These are phyloP conservation scores for Paxillus rubicundulus DNA, from an alignment of 768 basidiomycete species.

Conservation along the genomic window DNA sequence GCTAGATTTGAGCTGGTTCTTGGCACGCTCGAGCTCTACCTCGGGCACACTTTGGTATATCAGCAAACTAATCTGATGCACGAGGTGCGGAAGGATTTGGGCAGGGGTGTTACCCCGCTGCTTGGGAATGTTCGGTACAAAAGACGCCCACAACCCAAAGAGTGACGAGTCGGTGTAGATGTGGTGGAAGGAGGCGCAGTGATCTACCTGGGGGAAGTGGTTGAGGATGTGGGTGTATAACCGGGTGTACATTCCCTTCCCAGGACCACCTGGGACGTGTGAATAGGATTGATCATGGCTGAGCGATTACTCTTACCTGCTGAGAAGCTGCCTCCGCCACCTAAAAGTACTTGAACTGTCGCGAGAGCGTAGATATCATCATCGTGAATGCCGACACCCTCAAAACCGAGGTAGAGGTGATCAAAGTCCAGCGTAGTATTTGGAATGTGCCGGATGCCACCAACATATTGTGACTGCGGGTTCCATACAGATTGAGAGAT, in stretches of 20 bases:
- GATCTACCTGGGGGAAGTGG: constrained; percentile 89
- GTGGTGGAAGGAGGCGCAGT: constrained; percentile 96
- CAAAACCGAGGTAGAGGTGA: constrained; percentile 90
- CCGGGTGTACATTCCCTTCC: constrained; percentile 99
- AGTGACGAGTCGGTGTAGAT: constrained; percentile 93
- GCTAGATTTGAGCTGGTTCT: constrained; percentile 92
- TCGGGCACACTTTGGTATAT: constrained; percentile 66
- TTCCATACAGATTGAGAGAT: constrained; percentile 13
- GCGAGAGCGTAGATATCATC: constrained; percentile 92
- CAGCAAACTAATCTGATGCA: constrained; percentile 82
- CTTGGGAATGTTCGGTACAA: constrained; percentile 62
- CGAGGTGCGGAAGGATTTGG: constrained; percentile 79
- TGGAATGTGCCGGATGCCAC: constrained; percentile 73
- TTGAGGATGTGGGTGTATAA: constrained; percentile 96
- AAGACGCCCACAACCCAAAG: constrained; percentile 88
- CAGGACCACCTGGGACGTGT: constrained; percentile 71
- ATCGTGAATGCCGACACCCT: constrained; percentile 87
- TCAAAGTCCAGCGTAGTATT: constrained; percentile 71
- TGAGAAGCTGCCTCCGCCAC: constrained; percentile 95
- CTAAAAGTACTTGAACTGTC: constrained; percentile 91
- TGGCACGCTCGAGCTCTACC: constrained; percentile 78
- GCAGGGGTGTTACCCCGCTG: constrained; percentile 58
- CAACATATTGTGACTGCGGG: constrained; percentile 65
- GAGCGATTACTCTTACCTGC: constrained; percentile 51
- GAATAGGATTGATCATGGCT: constrained; percentile 2